Evolutionary conservation across 805 yeast species (phyloP).

Genomic region (Debaryomyces prosopidis): DNA sequence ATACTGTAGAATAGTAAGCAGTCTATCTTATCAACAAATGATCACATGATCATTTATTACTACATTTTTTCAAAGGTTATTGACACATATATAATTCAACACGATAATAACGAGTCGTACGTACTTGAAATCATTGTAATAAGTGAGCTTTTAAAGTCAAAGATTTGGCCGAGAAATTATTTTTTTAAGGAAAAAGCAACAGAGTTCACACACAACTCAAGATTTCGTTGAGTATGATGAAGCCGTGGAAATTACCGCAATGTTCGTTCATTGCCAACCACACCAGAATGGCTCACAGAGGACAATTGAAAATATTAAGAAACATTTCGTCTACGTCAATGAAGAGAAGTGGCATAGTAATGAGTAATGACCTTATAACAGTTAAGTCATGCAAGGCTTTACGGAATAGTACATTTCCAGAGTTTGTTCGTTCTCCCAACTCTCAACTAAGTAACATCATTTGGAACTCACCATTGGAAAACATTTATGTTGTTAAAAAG

Average conservation of each 20-base stretch:
- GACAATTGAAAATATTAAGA: not conserved
- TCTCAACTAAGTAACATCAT: constrained; percentile 62
- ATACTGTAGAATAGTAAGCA: too few relatives aligned
- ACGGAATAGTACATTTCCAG: constrained; percentile 38
- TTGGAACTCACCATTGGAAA: constrained; percentile 75
- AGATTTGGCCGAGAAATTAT: too few relatives aligned
- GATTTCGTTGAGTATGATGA: too few relatives aligned
- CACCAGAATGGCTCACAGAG: too few relatives aligned
- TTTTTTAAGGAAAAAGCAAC: too few relatives aligned
- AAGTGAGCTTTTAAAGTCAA: too few relatives aligned
- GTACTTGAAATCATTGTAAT: not conserved
- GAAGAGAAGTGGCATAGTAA: not conserved
- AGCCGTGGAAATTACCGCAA: too few relatives aligned
- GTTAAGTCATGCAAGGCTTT: constrained; percentile 15
- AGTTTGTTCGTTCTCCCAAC: constrained; percentile 53
- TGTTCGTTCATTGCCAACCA: too few relatives aligned
- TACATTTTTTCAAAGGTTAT: too few relatives aligned
- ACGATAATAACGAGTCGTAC: not conserved
- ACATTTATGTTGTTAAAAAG: constrained; percentile 79
- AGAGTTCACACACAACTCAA: too few relatives aligned
- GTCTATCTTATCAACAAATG: too few relatives aligned
- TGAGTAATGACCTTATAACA: constrained; percentile 5
- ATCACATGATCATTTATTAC: too few relatives aligned
- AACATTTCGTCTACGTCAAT: not conserved
- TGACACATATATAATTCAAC: not conserved